phyloP scores from a whole-genome alignment of 148 eudicot species.

The Arctostaphylos glauca region DNA sequence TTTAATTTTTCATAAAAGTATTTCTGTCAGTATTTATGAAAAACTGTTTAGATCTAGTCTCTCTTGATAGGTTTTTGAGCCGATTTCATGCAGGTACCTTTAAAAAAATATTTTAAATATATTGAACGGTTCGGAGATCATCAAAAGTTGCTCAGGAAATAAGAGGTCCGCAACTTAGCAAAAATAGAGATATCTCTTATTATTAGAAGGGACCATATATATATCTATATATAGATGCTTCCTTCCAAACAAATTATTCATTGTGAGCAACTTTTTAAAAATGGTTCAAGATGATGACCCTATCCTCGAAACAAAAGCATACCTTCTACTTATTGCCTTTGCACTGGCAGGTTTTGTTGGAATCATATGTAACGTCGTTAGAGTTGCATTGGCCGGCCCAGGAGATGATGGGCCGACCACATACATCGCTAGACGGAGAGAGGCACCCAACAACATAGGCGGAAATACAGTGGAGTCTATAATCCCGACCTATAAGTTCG shows the following conservation, averaged over 20 bases:
- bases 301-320: not conserved
- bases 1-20: no score
- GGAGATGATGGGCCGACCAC: not conserved
- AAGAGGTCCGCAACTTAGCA: no score
- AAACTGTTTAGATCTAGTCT: no score
- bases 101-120: no score
- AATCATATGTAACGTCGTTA: not conserved
- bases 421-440: not conserved
- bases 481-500: conserved; percentile 27
- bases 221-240: not conserved
- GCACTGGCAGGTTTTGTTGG: not conserved
- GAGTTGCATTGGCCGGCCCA: not conserved
- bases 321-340: not conserved
- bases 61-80: no score
- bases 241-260: not conserved
- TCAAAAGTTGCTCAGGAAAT: no score
- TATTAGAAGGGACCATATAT: no score
- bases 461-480: not conserved
- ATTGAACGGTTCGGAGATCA: no score
- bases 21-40: no score
- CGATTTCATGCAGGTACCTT: no score
- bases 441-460: not conserved
- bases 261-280: not conserved
- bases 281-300: not conserved
- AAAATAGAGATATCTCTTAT: no score